phyloP scores from a whole-genome alignment of 345 rosid genomes.

The Lenwebbia sp. region DNA sequence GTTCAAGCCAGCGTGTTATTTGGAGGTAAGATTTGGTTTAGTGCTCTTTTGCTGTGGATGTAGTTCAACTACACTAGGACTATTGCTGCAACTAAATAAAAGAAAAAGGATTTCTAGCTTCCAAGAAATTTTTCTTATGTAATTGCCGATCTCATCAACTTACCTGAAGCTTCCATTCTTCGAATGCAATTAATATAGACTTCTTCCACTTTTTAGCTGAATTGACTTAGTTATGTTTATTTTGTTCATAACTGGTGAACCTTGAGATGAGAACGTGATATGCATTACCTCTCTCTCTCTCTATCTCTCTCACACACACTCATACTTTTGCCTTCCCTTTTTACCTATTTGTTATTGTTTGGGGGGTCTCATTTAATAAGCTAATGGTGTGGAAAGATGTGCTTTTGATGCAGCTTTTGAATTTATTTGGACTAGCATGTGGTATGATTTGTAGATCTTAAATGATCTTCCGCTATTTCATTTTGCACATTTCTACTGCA shows the following conservation, averaged over 20 bases:
- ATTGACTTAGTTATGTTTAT: background rate
- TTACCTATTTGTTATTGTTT: background rate
- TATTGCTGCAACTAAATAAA: background rate
- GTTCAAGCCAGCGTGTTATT: slow-evolving; percentile 88
- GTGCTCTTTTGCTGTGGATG: background rate
- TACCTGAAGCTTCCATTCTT: background rate
- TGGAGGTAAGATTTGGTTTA: slow-evolving; percentile 51
- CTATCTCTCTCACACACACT: background rate
- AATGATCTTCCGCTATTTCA: background rate
- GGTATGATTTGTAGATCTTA: background rate
- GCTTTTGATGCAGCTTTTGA: background rate
- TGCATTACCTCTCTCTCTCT: background rate
- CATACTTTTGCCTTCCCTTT: background rate
- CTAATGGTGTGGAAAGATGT: background rate
- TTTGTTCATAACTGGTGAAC: background rate
- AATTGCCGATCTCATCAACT: background rate
- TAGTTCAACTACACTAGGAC: background rate
- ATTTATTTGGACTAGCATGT: background rate
- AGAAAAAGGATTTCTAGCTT: background rate
- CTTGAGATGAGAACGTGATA: background rate
- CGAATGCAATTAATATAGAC: background rate
- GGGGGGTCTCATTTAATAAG: background rate
- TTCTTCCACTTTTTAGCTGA: background rate
- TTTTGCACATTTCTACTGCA: background rate
- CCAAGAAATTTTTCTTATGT: background rate